phyloP scores from a whole-genome alignment of 192 early-diverging fungal species.

The Coemansia sp. region DNA sequence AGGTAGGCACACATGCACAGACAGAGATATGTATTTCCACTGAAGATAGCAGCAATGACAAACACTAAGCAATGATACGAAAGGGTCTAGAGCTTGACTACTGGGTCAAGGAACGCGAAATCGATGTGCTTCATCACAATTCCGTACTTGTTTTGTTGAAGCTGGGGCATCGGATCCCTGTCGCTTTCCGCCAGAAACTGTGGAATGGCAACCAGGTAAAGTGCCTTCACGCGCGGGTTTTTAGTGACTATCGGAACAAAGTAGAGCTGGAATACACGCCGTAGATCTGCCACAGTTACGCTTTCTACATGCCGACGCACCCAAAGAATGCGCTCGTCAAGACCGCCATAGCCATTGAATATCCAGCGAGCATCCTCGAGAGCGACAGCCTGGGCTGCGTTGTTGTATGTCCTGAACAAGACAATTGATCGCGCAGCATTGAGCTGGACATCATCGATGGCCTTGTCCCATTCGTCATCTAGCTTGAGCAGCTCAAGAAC shows the following conservation, averaged over 20 bases:
- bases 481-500: constrained; percentile 19
- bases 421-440: constrained; percentile 36
- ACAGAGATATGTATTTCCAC: too few species aligned
- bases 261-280: constrained; percentile 28
- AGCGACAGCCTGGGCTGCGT: constrained; percentile 16
- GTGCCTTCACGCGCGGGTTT: constrained; percentile 7
- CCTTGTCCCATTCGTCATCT: constrained; percentile 33
- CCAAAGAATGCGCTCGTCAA: constrained; percentile 44
- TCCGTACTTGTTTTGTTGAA: constrained; percentile 38
- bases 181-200: constrained; percentile 13
- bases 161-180: constrained; percentile 10
- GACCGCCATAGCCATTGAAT: constrained; percentile 29
- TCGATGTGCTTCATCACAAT: constrained; percentile 25
- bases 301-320: constrained; percentile 35
- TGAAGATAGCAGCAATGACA: too few species aligned
- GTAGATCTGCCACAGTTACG: constrained; percentile 30
- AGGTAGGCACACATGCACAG: too few species aligned
- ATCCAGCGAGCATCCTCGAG: constrained; percentile 31
- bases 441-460: constrained; percentile 44
- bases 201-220: constrained; percentile 45
- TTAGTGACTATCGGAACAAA: constrained; percentile 35
- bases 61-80: too few species aligned
- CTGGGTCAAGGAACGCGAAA: constrained; percentile 33
- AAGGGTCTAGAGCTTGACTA: constrained; percentile 23
- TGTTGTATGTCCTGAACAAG: constrained; percentile 24